Evolutionary conservation across 2,329 filamentous ascomycete genomes (phyloP).

Genomic region (Fusarium secorum): DNA sequence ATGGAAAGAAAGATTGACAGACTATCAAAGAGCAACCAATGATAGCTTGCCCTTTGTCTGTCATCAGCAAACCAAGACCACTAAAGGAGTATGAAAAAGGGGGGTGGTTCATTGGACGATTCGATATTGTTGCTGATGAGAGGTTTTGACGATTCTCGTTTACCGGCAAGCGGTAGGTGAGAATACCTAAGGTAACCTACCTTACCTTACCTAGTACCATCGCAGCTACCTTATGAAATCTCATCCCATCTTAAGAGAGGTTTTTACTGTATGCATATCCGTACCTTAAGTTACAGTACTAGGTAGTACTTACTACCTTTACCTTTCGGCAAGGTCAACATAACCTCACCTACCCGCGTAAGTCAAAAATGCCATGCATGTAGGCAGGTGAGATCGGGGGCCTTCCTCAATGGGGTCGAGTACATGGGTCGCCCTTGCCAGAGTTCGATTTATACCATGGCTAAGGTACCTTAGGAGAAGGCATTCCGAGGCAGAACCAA

Average conservation of each 20-base stretch:
- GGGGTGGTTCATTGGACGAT: constrained; percentile 11
- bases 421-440: constrained; percentile 14
- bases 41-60: not conserved
- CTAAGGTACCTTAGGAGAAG: not conserved
- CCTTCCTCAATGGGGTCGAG: constrained; percentile 5
- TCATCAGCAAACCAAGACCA: constrained; percentile 8
- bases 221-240: not conserved
- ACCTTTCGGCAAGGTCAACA: not conserved
- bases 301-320: not conserved
- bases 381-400: constrained; percentile 30
- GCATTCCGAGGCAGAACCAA: constrained; percentile 17
- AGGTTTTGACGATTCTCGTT: constrained; percentile 10
- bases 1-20: constrained; percentile 8
- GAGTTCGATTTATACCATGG: constrained; percentile 1
- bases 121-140: constrained; percentile 19
- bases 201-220: not conserved
- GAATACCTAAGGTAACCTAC: not conserved
- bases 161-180: constrained; percentile 6
- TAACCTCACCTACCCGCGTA: not conserved
- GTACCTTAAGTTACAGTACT: not conserved
- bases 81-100: not conserved
- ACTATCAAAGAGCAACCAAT: constrained; percentile 9
- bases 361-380: constrained; percentile 21
- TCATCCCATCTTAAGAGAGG: not conserved
- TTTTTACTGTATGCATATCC: not conserved